Base-by-base conservation (phyloP, 768 basidiomycete genomes). In the Tulasnella sp. region DNA sequence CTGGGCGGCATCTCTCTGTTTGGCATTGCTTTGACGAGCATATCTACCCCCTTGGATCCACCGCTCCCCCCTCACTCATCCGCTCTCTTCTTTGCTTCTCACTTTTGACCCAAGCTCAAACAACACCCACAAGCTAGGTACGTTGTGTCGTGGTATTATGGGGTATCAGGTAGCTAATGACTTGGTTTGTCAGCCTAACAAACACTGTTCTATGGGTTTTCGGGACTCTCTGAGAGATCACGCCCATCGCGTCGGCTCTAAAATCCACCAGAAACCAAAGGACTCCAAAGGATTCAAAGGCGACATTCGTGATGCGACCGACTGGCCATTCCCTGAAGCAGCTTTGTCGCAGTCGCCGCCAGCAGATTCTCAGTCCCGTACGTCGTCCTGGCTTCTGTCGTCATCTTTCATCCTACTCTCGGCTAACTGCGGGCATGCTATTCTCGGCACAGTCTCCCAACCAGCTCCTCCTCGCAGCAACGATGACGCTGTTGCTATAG, bases 181-280 rank as follows among this genome's bases (percentile, higher is more conserved):
- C 61, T 67, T 35, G 61, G 32, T 35, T 29, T 29, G 26, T 3
- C 13, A 67, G 61, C 61, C 4, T 35, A 67, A 67, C 32, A 44
- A 67, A 67, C 61, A 35, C 61, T 10, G 61, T 67, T 61, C 18
- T 0, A 67, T 67, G 61, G 61, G 61, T 13, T 67, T 67, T 32
- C 61, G 61, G 7, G 61, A 67, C 61, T 67, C 61, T 67, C 29
- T 67, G 61, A 67, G 35, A 67, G 32, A 67, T 67, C 61, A 67
- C 61, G 61, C 61, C 26, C 29, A 10, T 16, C 61, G 61, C 10
- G 61, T 67, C 32, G 61, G 26, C 29, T 26, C 61, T 29, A 29
- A 35, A 15, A 15, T 67, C 10, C 15, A 51, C 11, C 61, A 23
- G 6, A 67, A 67, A 35, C 29, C 61, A 67, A 67, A 26, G 29